Evolutionary conservation across 2,329 filamentous ascomycete species (phyloP).

Genomic region (Chaetomiaceae sp.): DNA sequence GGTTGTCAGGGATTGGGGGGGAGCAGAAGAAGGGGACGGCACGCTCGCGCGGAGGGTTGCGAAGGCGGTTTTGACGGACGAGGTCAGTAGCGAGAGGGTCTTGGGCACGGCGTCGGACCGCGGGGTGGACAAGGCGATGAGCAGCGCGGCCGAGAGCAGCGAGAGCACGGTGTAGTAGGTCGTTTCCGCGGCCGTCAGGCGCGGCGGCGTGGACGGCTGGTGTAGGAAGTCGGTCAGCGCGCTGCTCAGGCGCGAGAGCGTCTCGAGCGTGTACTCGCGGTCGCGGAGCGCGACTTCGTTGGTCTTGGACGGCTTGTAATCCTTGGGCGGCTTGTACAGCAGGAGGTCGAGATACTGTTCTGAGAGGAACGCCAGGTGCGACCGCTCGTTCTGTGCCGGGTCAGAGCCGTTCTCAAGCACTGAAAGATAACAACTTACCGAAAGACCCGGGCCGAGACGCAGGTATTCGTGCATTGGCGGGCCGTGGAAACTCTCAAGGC

Average conservation of each 20-base stretch:
- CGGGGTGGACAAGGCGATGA: slow-evolving; percentile 21
- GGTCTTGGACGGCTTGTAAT: slow-evolving; percentile 43
- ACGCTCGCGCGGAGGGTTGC: slow-evolving; percentile 14
- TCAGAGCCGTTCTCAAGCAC: too few relatives aligned
- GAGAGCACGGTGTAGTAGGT: slow-evolving; percentile 40
- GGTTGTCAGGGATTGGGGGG: not conserved
- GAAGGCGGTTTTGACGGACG: slow-evolving; percentile 18
- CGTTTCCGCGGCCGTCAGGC: slow-evolving; percentile 38
- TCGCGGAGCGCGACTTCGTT: slow-evolving; percentile 36
- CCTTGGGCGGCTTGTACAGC: slow-evolving; percentile 41
- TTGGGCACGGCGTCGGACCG: slow-evolving; percentile 16
- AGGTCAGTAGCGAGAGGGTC: slow-evolving; percentile 7
- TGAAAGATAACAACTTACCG: slow-evolving; percentile 40
- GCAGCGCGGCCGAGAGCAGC: slow-evolving; percentile 31
- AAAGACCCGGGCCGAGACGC: slow-evolving; percentile 45
- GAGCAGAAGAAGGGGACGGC: slow-evolving; percentile 3
- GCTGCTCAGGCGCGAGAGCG: slow-evolving; percentile 37
- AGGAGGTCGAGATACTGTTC: slow-evolving; percentile 49
- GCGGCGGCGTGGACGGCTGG: slow-evolving; percentile 13
- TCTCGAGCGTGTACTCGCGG: slow-evolving; percentile 39
- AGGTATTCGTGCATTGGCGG: slow-evolving; percentile 39
- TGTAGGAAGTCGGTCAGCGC: slow-evolving; percentile 37
- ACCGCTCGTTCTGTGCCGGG: slow-evolving; percentile 39
- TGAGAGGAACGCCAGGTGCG: slow-evolving; percentile 42
- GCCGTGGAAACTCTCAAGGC: slow-evolving; percentile 35